Evolutionary conservation across 2,329 filamentous ascomycete genomes (phyloP), one percentile per base, ranked within the genome.

Genomic region (Colletotrichum sp.): DNA sequence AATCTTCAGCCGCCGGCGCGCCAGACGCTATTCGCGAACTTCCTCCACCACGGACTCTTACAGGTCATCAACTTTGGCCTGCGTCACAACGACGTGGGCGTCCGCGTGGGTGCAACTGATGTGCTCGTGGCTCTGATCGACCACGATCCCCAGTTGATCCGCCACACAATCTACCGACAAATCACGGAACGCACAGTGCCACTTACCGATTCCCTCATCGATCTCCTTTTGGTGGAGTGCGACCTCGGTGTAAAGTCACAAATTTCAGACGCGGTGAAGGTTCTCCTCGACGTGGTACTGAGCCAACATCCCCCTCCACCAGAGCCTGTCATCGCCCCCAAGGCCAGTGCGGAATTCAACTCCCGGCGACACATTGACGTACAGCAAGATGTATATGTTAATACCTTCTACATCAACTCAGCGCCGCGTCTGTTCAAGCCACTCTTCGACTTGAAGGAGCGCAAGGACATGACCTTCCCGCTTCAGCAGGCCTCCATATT

Each of bases 171-270:
- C 80, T 96, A 98, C 84, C 95, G 96, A 77, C 95, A 98, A 79
- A 94, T 98, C 77, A 94, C 94, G 78, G 96, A 98, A 78, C 96
- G 96, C 82, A 93, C 95, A 79, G 92, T 93, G 3, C 95, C 95
- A 6, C 86, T 99, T 70, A 98, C 96, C 2, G 97, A 99, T 82
- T 98, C 95, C 0, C 87, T 99, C 55, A 98, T 99, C 75, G 96
- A 98, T 80, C 89, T 99, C 57, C 90, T 99, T 3, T 90, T 99
- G 63, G 93, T 97, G 3, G 97, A 99, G 86, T 94, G 95, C 21
- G 97, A 99, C 82, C 88, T 99, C 18, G 97, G 97, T 1, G 96
- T 99, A 78, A 98, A 98, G 85, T 96, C 95, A 32, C 97, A 99
- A 84, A 94, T 99, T 81, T 96, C 96, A 5, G 97, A 99, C 86